Conservation (phyloP, 202 grass and related monocot species). For the Panicum hallii region DNA sequence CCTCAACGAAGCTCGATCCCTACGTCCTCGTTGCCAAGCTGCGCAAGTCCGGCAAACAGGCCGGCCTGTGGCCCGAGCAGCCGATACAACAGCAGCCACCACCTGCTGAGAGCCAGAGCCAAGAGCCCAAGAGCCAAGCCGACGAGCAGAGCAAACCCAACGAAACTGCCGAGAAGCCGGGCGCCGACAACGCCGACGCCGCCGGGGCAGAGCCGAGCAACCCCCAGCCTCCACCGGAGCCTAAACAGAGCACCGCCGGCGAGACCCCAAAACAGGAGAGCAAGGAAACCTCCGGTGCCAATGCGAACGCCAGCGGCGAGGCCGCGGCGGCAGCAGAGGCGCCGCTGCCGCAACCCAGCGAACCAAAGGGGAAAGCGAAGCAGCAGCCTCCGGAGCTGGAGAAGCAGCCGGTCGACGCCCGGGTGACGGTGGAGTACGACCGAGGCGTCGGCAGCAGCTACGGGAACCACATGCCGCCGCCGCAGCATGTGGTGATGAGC, state of each 20-base stretch:
- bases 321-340: slow-evolving; percentile 17
- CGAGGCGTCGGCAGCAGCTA: slow-evolving; percentile 28
- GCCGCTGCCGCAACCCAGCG: slow-evolving; percentile 33
- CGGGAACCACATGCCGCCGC: slow-evolving; percentile 50
- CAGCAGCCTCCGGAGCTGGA: slow-evolving; percentile 30
- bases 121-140: slow-evolving; percentile 46
- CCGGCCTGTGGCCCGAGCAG: slow-evolving; percentile 62
- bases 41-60: slow-evolving; percentile 79
- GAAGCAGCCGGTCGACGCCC: slow-evolving; percentile 43
- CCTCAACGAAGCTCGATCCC: slow-evolving; percentile 54
- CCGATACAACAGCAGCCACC: slow-evolving; percentile 28
- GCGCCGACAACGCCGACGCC: slow-evolving; percentile 23
- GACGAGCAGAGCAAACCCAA: slow-evolving; percentile 46
- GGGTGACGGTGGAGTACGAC: slow-evolving; percentile 47
- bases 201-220: slow-evolving; percentile 43
- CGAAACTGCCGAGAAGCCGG: slow-evolving; percentile 48
- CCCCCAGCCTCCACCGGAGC: slow-evolving; percentile 41
- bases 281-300: slow-evolving; percentile 24
- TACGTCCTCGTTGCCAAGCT: slow-evolving; percentile 64
- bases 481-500: slow-evolving; percentile 65
- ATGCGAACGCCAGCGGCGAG: slow-evolving; percentile 2
- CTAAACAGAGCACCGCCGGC: slow-evolving; percentile 8
- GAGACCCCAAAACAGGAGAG: slow-evolving; percentile 33
- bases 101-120: slow-evolving; percentile 47
- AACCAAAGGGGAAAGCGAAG: slow-evolving; percentile 50